Conservation (phyloP, 345 rosid species). For the Mangifera indica region DNA sequence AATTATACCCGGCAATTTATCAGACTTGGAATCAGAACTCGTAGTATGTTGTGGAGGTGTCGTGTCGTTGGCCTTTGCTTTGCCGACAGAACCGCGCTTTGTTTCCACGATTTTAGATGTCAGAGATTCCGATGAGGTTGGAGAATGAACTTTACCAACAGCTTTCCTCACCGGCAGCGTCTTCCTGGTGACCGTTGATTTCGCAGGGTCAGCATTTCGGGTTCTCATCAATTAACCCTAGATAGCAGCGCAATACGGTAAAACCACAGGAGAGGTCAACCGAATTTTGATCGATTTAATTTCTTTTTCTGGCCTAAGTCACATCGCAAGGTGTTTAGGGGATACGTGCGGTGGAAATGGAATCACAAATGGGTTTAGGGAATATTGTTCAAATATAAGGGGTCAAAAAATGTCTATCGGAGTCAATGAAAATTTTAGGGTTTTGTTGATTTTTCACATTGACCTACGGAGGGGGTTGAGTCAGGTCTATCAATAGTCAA, state of each 20-base stretch:
- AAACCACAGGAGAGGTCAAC: not conserved
- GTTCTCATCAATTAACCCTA: slow-evolving; percentile 33
- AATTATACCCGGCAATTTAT: slow-evolving; percentile 34
- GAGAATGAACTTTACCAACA: slow-evolving; percentile 8
- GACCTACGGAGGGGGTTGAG: no score
- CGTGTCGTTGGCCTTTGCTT: slow-evolving; percentile 24
- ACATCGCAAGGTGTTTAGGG: not conserved
- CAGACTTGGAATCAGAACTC: slow-evolving; percentile 24
- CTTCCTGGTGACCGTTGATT: slow-evolving; percentile 26
- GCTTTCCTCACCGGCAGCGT: slow-evolving; percentile 42
- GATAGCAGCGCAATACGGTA: not conserved
- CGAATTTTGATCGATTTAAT: not conserved
- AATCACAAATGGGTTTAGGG: no score
- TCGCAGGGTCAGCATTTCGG: slow-evolving; percentile 28
- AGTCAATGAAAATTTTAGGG: no score
- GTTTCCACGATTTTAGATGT: slow-evolving; percentile 22
- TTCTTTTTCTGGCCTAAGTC: not conserved
- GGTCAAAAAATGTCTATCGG: no score
- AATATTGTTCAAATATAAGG: no score
- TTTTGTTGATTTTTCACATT: no score
- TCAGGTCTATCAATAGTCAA: no score
- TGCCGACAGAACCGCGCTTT: slow-evolving; percentile 25
- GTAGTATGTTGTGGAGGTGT: slow-evolving; percentile 14
- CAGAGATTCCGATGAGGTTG: slow-evolving; percentile 11
- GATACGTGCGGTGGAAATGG: no score